Base-by-base conservation (phyloP, 768 basidiomycete species). In the Lyophyllum atratum region DNA sequence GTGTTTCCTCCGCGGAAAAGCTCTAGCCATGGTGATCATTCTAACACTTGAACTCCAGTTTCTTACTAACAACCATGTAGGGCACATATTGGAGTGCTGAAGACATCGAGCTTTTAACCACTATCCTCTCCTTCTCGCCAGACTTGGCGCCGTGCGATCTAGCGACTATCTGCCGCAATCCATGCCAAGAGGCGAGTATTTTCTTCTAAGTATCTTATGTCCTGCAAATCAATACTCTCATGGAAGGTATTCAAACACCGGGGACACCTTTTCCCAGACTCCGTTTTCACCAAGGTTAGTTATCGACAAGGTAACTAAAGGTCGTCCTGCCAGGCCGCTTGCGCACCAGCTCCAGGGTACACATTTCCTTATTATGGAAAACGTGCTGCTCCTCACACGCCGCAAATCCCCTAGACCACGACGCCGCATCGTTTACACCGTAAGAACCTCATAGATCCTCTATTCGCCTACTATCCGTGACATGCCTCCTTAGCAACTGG, bases 161-260 rank as follows among this genome's bases (percentile, higher is more conserved):
- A 12, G 81, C 85, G 17, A 64, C 72, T 1, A 69, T 89, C 15
- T 82, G 82, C 65, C 73, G 74, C 10, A 85, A 82, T 58, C 81
- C 85, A 5, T 90, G 89, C 66, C 68, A 69, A 26, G 84, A 90
- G 74, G 88, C 86, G 53, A 33, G 29, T 47, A 3, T 3, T n/a
- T 17, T 37, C 34, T 40, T 22, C 48, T n/a, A n/a, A n/a, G n/a
- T n/a, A 17, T 37, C 21, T 28, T 15, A 19, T 12, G 33, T 15
- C 7, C 12, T 11, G 19, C 25, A 22, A 26, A 45, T 46, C n/a
- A 28, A n/a, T 25, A 47, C 15, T 7, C 3, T 31, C 4, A 14
- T 49, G 26, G 25, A 28, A 74, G 70, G 62, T 73, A 21, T 71
- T 67, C 49, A 64, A 62, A 37, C 62, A 64, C n/a, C 69, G 72